Evolutionary conservation across 1,284 basidiomycete species (phyloP).

Genomic region (Cutaneotrichosporon cavernicola): DNA sequence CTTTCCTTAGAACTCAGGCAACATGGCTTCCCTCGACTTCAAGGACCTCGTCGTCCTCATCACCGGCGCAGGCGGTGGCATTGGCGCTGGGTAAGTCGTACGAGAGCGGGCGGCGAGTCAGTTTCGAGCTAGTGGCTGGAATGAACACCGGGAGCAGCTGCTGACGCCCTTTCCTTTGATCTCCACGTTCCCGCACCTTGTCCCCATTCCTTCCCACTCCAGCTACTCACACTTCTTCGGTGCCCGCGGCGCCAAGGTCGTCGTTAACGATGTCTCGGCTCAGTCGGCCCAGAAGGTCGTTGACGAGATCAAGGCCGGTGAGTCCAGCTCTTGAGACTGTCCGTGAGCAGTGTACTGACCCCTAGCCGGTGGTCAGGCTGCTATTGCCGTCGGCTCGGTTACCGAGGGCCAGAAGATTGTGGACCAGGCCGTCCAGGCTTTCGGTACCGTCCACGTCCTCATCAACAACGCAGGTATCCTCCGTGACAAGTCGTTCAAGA

Average conservation of each 20-base stretch:
- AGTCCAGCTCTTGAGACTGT: slow-evolving; percentile 29
- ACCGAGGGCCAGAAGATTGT: slow-evolving; percentile 85
- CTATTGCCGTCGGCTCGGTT: slow-evolving; percentile 83
- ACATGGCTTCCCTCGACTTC: slow-evolving; percentile 57
- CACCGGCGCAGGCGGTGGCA: slow-evolving; percentile 93
- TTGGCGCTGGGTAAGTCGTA: slow-evolving; percentile 71
- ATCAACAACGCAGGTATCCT: slow-evolving; percentile 98
- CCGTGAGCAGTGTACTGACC: neutral
- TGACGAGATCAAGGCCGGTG: slow-evolving; percentile 80
- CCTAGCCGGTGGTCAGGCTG: slow-evolving; percentile 79
- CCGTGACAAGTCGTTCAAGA: slow-evolving; percentile 76
- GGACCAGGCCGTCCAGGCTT: slow-evolving; percentile 76
- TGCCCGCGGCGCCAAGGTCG: slow-evolving; percentile 84
- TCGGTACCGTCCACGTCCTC: slow-evolving; percentile 76
- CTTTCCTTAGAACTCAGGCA: neutral
- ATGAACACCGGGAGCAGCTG: neutral
- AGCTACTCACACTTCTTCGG: slow-evolving; percentile 92
- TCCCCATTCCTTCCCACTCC: neutral
- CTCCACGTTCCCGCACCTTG: neutral
- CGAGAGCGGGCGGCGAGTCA: neutral
- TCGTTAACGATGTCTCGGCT: slow-evolving; percentile 91
- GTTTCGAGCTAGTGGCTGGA: neutral
- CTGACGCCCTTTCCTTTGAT: neutral
- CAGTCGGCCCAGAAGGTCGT: slow-evolving; percentile 90
- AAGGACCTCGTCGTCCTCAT: slow-evolving; percentile 89